Evolutionary conservation across 768 basidiomycete genomes (phyloP), one percentile per base, ranked within the genome.

Genomic region (Lactarius evosmus): DNA sequence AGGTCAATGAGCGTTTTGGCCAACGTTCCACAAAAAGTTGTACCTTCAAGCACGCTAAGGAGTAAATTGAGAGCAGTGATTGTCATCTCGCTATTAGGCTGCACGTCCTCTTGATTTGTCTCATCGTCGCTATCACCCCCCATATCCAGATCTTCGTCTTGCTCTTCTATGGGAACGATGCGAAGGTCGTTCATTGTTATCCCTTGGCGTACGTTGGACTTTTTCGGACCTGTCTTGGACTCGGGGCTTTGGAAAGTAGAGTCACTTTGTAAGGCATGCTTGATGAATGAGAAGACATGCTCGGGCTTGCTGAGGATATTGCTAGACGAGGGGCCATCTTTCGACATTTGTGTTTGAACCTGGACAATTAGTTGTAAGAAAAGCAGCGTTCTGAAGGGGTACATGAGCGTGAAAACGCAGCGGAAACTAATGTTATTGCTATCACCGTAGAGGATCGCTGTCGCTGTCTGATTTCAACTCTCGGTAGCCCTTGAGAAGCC

Each of bases 21-120:
- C 12, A 30, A 12, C 12, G 14, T 25, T 12, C 30, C 44, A 34
- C 7, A 49, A 33, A 58, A 32, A 6, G 3, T 14, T 7, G 56
- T 65, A 93, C 95, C 90, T 85, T 96, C 94, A 32, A 98, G 80
- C 38, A 93, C 82, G 1, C 95, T 87, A 4, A 98, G 81, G 29
- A 98, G 75, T 0, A 97, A 75, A 63, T 88, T 90, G 25, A 97
- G 74, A 0, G 92, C 85, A 0, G 93, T 96, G 64, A 85, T 83
- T 0, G 82, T 78, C 78, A 96, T 83, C 60, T 89, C 88, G 34
- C 85, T 79, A 69, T 85, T 82, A 6, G 67, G 60, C 16, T 76
- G 74, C 27, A 74, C 75, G 8, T 29, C 60, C 50, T 78, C 78
- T 19, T 76, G 74, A 46, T 75, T 79, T 61, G 82, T 80, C 67